Percentiles rank a stretch among this genome's conserved stretches.
Evolutionary conservation across 305 asterid species (phyloP).

Genomic region (Fraxinus ornus): DNA sequence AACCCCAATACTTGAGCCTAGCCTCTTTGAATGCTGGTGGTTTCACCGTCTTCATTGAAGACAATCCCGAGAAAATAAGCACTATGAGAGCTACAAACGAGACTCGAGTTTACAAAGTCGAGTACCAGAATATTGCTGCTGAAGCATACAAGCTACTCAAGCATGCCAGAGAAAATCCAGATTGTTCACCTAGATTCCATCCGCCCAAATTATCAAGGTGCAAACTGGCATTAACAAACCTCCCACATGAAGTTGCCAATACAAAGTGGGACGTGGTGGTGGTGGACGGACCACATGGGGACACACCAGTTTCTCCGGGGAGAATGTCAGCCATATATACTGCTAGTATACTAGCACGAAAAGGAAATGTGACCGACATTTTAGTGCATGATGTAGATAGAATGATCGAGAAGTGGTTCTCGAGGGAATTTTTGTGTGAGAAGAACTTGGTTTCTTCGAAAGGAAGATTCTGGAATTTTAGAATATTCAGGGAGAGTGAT

Average conservation of each 20-base stretch:
- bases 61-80: slow-evolving; percentile 31
- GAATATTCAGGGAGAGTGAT: slow-evolving; percentile 32
- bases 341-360: slow-evolving; percentile 65
- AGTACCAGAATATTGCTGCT: slow-evolving; percentile 57
- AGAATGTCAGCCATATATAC: slow-evolving; percentile 79
- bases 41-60: slow-evolving; percentile 59
- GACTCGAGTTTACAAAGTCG: slow-evolving; percentile 41
- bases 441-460: slow-evolving; percentile 69
- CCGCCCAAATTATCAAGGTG: slow-evolving; percentile 37
- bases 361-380: slow-evolving; percentile 48
- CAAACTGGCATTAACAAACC: slow-evolving; percentile 46
- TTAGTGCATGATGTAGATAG: slow-evolving; percentile 70
- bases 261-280: slow-evolving; percentile 66
- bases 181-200: slow-evolving; percentile 30
- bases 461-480: slow-evolving; percentile 78
- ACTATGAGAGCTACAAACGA: slow-evolving; percentile 21
- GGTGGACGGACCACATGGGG: slow-evolving; percentile 81
- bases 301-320: slow-evolving; percentile 60
- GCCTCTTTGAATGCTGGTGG: slow-evolving; percentile 57
- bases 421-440: slow-evolving; percentile 86
- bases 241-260: slow-evolving; percentile 46
- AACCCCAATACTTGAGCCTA: slow-evolving; percentile 40
- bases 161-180: slow-evolving; percentile 50
- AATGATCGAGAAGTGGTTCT: slow-evolving; percentile 82
- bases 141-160: slow-evolving; percentile 65